These are phyloP conservation scores for Akanthomyces uredinophilus DNA, from an alignment of 2,329 filamentous ascomycete genomes.

Conservation along the genomic window DNA sequence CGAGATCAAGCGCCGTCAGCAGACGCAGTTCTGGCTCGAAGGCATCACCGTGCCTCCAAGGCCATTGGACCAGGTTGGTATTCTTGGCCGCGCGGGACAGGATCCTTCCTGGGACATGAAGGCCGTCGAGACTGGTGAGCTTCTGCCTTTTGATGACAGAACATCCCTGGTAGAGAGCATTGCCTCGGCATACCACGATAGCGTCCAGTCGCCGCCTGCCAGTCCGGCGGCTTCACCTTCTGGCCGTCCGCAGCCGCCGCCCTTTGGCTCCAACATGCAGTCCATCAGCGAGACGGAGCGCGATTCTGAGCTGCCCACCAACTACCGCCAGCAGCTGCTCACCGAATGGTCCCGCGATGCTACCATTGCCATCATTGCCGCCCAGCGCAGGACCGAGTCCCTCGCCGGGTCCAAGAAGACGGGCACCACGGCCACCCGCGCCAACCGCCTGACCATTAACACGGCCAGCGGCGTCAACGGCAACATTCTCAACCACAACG, in stretches of 20 bases:
- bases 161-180: constrained; percentile 68
- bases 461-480: constrained; percentile 28
- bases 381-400: constrained; percentile 66
- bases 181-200: constrained; percentile 62
- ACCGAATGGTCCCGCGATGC: constrained; percentile 74
- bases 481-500: constrained; percentile 28
- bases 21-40: constrained; percentile 73
- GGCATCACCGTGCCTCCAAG: constrained; percentile 66
- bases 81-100: constrained; percentile 40
- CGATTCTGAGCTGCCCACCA: constrained; percentile 56
- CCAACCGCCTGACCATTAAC: constrained; percentile 56
- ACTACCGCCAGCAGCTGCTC: constrained; percentile 70
- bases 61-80: constrained; percentile 55
- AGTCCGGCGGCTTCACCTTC: constrained; percentile 68
- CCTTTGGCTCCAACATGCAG: constrained; percentile 48
- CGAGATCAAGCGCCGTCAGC: constrained; percentile 70
- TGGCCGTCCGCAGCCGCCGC: constrained; percentile 52
- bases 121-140: constrained; percentile 55
- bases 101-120: constrained; percentile 44
- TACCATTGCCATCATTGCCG: constrained; percentile 63
- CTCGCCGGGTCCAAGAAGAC: constrained; percentile 68
- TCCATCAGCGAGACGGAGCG: constrained; percentile 32
- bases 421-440: constrained; percentile 49
- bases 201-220: constrained; percentile 56
- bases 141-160: constrained; percentile 72